phyloP scores from a whole-genome alignment of 768 basidiomycete species.

The Multifurca ochricompacta region DNA sequence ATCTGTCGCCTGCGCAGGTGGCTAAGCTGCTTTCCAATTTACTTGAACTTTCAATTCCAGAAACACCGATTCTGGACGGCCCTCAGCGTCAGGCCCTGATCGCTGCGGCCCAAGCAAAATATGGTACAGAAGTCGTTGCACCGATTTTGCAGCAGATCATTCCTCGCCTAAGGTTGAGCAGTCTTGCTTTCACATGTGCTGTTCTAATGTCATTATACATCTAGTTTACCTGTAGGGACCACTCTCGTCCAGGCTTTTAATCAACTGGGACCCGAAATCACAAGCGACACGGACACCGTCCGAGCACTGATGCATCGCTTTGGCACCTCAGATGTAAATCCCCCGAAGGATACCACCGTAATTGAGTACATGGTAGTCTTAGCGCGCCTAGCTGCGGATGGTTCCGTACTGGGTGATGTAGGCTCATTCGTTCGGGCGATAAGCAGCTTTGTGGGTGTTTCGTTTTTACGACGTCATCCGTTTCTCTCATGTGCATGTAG shows the following conservation, averaged over 20 bases:
- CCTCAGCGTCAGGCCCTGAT: slow-evolving; percentile 71
- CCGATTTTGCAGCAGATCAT: slow-evolving; percentile 71
- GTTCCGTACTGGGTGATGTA: slow-evolving; percentile 64
- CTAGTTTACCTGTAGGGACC: slow-evolving; percentile 56
- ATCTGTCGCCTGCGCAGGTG: slow-evolving; percentile 65
- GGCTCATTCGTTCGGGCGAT: slow-evolving; percentile 66
- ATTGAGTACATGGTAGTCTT: slow-evolving; percentile 64
- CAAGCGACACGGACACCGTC: slow-evolving; percentile 62
- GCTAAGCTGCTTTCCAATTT: slow-evolving; percentile 76
- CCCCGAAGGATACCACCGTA: slow-evolving; percentile 63
- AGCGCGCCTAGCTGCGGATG: slow-evolving; percentile 64
- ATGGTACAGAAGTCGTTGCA: slow-evolving; percentile 65
- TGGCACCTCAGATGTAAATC: slow-evolving; percentile 62
- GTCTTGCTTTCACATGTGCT: slow-evolving; percentile 10
- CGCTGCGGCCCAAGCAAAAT: slow-evolving; percentile 67
- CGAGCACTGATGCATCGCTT: slow-evolving; percentile 66
- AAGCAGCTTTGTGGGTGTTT: slow-evolving; percentile 57
- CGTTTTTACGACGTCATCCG: slow-evolving; percentile 1
- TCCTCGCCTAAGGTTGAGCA: slow-evolving; percentile 58
- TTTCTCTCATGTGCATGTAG: slow-evolving; percentile 33
- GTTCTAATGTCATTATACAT: slow-evolving; percentile 15
- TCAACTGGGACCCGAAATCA: slow-evolving; percentile 74
- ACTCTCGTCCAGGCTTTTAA: slow-evolving; percentile 69
- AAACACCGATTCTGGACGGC: slow-evolving; percentile 63
- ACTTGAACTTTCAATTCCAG: slow-evolving; percentile 60